Conservation (phyloP, 352 stramenopile species). For the Globisporangium acanthophoron region DNA sequence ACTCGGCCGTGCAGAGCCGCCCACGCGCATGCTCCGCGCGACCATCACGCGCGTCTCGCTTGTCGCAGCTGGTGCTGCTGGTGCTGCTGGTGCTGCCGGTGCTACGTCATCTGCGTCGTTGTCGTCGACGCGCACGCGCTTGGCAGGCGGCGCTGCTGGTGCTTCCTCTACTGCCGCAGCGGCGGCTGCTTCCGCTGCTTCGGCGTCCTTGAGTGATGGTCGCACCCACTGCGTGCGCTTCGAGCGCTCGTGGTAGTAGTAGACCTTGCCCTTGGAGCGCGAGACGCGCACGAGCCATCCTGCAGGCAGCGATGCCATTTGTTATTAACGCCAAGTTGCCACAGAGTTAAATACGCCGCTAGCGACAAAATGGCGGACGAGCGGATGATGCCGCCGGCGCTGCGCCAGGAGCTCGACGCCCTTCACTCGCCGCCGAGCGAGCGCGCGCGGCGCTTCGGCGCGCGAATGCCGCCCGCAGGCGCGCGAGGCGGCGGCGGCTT, state of each 20-base stretch:
- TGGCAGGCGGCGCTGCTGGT: conserved; percentile 7
- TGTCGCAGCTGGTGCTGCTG: neutral
- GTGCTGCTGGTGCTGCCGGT: too few relatives aligned
- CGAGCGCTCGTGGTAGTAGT: conserved; percentile 53
- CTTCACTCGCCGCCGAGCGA: neutral
- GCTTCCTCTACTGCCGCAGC: neutral
- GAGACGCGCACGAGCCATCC: conserved; percentile 66
- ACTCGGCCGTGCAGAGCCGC: conserved; percentile 13
- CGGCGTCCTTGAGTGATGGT: conserved; percentile 14
- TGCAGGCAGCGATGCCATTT: conserved; percentile 25
- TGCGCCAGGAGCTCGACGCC: conserved; percentile 1
- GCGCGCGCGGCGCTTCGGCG: neutral
- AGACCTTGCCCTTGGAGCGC: conserved; percentile 61
- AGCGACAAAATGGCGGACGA: conserved; percentile 4
- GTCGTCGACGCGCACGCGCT: conserved; percentile 16
- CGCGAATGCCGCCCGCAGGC: neutral
- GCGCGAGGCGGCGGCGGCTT: neutral
- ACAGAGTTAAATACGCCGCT: neutral
- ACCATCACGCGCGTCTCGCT: conserved; percentile 22
- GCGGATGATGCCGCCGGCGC: neutral
- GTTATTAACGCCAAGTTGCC: neutral
- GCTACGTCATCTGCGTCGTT: neutral
- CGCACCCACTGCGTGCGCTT: conserved; percentile 57
- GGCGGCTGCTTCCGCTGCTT: conserved; percentile 3
- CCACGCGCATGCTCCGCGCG: conserved; percentile 52